Percentiles rank a stretch among this genome's conserved stretches.
These are phyloP conservation scores for Haberlea rhodopensis DNA, from an alignment of 257 asterid species.

Conservation along the genomic window DNA sequence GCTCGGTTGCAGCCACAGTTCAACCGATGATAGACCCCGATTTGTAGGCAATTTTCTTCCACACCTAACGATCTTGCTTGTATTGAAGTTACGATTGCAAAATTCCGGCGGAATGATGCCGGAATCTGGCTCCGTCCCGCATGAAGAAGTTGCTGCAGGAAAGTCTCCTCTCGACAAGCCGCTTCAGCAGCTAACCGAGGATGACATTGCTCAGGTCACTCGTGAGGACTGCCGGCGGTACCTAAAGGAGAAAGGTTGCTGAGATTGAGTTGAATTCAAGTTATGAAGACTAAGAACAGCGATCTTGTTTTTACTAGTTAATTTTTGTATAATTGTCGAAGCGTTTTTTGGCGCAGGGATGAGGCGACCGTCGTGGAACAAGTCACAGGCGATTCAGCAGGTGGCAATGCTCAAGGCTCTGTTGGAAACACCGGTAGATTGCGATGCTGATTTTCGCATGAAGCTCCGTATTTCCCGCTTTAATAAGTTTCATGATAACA, in stretches of 20 bases:
- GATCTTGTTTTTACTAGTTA: not conserved
- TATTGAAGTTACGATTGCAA: slow-evolving; percentile 21
- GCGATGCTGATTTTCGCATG: slow-evolving; percentile 45
- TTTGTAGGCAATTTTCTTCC: slow-evolving; percentile 19
- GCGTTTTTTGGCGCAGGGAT: slow-evolving; percentile 56
- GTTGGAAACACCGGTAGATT: slow-evolving; percentile 66
- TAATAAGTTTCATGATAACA: slow-evolving; percentile 25
- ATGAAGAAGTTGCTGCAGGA: slow-evolving; percentile 41
- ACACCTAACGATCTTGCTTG: not conserved
- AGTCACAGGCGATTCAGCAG: slow-evolving; percentile 99
- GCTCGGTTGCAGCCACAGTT: slow-evolving; percentile 16
- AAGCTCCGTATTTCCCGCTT: slow-evolving; percentile 49
- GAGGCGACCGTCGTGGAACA: slow-evolving; percentile 99
- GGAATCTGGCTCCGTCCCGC: slow-evolving; percentile 49
- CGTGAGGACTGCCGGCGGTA: slow-evolving; percentile 98
- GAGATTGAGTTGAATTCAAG: not conserved
- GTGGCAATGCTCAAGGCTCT: slow-evolving; percentile 86
- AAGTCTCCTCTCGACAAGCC: slow-evolving; percentile 91
- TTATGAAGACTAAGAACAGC: slow-evolving; percentile 14
- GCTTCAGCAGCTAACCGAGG: slow-evolving; percentile 84
- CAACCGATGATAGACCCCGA: slow-evolving; percentile 15
- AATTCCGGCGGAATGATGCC: slow-evolving; percentile 35
- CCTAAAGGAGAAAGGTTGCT: slow-evolving; percentile 84
- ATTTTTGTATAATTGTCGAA: not conserved
- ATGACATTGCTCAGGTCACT: slow-evolving; percentile 97